A percentile compares a stretch with the other conserved stretches of the same genome.
Conservation (phyloP, 768 basidiomycete genomes). For the Pisolithus microcarpus region DNA sequence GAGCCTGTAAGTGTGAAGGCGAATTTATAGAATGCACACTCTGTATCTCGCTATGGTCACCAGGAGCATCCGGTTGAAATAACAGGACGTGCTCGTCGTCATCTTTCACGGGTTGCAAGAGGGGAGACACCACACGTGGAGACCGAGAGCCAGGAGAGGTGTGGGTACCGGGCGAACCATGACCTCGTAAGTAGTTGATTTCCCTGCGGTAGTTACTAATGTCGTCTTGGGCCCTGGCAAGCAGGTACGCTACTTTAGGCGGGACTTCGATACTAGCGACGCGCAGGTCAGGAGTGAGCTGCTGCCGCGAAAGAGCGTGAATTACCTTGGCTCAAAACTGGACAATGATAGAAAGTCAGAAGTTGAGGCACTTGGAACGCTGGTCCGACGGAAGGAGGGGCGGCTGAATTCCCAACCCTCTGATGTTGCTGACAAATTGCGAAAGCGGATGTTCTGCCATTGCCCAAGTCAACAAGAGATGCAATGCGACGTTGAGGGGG, state of each 20-base stretch:
- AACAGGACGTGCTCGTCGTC: background rate
- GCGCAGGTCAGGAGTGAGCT: background rate
- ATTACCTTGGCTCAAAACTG: background rate
- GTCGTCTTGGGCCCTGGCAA: conserved; percentile 1
- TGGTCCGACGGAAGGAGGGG: background rate
- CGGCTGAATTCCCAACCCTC: conserved; percentile 5
- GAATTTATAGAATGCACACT: background rate
- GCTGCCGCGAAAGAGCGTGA: no score
- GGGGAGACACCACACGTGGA: background rate
- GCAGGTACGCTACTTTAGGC: background rate
- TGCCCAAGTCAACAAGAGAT: background rate
- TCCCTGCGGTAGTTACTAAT: background rate
- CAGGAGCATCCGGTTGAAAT: background rate
- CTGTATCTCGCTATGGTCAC: background rate
- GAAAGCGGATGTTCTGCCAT: background rate
- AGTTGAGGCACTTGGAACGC: background rate
- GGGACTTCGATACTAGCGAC: background rate
- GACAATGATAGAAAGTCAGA: background rate
- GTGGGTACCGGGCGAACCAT: background rate
- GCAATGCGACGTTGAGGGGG: no score
- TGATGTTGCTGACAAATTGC: background rate
- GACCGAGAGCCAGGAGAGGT: background rate
- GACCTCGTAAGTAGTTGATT: background rate
- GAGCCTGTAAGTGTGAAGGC: background rate
- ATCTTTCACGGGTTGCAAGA: background rate